Percentiles rank a stretch among this genome's conserved stretches.
These are phyloP conservation scores for Pelargonium myrrhifolium DNA, from an alignment of 441 rosid genomes.

Conservation along the genomic window DNA sequence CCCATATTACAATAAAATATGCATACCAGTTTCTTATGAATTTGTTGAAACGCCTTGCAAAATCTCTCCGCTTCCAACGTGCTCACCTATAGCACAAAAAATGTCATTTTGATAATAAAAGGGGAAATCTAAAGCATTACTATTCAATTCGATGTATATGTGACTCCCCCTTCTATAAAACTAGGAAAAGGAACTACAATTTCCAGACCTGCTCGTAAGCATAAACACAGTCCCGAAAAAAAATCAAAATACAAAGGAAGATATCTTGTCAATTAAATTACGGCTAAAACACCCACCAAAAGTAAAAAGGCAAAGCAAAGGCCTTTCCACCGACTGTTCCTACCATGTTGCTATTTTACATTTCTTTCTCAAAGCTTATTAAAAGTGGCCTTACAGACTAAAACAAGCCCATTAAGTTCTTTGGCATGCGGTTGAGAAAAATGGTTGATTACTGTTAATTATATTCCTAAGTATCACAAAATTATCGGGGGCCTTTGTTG, in stretches of 20 bases:
- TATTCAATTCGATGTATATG: neutral
- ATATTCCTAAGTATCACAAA: too few relatives aligned
- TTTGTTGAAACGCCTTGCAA: conserved; percentile 56
- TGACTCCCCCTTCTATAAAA: neutral
- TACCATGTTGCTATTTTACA: neutral
- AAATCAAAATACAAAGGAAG: neutral
- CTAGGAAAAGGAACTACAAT: neutral
- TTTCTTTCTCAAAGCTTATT: neutral
- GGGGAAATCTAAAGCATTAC: neutral
- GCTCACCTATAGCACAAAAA: conserved; percentile 33
- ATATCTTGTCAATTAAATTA: neutral
- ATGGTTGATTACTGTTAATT: too few relatives aligned
- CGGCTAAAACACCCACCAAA: neutral
- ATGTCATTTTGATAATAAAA: too few relatives aligned
- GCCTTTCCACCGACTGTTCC: neutral
- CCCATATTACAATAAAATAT: neutral
- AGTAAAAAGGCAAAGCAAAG: neutral
- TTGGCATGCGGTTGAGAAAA: too few relatives aligned
- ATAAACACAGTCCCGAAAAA: neutral
- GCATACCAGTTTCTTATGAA: conserved; percentile 68
- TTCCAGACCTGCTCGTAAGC: too few relatives aligned
- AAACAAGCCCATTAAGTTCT: too few relatives aligned
- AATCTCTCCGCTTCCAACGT: conserved; percentile 56
- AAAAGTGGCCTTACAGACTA: too few relatives aligned
- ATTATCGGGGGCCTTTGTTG: too few relatives aligned